These are phyloP conservation scores for Dendrobium nobile DNA, from an alignment of 106 monocot genomes.

Conservation along the genomic window DNA sequence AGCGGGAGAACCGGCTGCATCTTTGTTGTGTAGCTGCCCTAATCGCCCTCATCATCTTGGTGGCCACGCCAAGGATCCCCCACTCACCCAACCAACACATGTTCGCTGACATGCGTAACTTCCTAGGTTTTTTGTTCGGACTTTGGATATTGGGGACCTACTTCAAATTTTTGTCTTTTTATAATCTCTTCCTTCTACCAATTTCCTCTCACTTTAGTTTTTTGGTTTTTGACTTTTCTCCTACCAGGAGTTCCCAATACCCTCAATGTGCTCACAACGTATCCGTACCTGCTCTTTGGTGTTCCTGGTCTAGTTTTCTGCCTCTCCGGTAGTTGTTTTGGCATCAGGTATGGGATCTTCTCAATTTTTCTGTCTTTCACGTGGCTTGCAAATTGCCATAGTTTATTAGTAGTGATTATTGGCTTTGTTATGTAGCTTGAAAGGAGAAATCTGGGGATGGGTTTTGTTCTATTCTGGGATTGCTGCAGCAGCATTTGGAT, in stretches of 20 bases:
- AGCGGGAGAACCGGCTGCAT: conserved; percentile 25
- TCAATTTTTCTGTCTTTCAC: background rate
- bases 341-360: conserved; percentile 38
- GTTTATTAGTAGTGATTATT: background rate
- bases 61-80: conserved; percentile 49
- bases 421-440: conserved; percentile 37
- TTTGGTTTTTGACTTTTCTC: background rate
- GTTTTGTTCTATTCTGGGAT: conserved; percentile 68
- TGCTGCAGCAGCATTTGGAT: conserved; percentile 63
- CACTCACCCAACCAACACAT: conserved; percentile 64
- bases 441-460: conserved; percentile 76
- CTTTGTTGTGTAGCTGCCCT: conserved; percentile 10
- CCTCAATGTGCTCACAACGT: conserved; percentile 73
- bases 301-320: conserved; percentile 74
- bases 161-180: background rate
- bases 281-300: conserved; percentile 71
- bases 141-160: background rate
- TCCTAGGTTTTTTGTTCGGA: conserved; percentile 29
- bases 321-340: conserved; percentile 65
- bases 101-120: conserved; percentile 91
- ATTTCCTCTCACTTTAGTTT: background rate
- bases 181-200: background rate
- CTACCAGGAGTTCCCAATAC: conserved; percentile 80
- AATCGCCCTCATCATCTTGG: conserved; percentile 32
- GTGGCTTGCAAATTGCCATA: background rate